Evolutionary conservation across 768 basidiomycete genomes (phyloP).

Genomic region (Lactarius evosmus): DNA sequence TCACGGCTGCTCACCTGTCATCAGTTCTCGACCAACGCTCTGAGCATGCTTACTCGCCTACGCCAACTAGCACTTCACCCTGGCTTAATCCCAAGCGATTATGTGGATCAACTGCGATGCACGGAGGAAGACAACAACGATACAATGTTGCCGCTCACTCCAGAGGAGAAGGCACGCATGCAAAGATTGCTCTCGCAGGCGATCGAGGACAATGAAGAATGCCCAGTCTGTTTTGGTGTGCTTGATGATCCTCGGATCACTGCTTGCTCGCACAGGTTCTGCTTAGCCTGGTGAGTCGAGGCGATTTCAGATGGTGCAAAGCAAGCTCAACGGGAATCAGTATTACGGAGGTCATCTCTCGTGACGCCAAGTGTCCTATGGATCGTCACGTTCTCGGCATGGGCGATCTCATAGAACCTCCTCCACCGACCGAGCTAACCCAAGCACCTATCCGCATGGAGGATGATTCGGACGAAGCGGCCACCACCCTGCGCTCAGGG

Average conservation of each 20-base stretch:
- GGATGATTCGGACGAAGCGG: constrained; percentile 39
- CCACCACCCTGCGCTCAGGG: constrained; percentile 41
- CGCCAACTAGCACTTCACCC: constrained; percentile 82
- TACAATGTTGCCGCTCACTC: constrained; percentile 43
- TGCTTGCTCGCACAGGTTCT: constrained; percentile 68
- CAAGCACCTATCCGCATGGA: constrained; percentile 47
- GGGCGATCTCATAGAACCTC: constrained; percentile 58
- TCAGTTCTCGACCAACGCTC: constrained; percentile 64
- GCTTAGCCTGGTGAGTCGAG: constrained; percentile 56
- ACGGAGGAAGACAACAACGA: constrained; percentile 37
- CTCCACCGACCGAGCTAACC: constrained; percentile 64
- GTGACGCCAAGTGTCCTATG: constrained; percentile 82
- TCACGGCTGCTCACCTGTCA: not conserved
- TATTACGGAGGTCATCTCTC: constrained; percentile 64
- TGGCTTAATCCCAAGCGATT: constrained; percentile 65
- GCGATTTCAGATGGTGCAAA: not conserved
- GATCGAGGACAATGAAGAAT: constrained; percentile 81
- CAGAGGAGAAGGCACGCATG: constrained; percentile 52
- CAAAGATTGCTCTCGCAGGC: constrained; percentile 58
- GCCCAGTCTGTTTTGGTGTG: constrained; percentile 67
- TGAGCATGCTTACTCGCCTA: constrained; percentile 83
- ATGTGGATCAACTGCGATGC: constrained; percentile 57
- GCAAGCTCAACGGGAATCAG: constrained; percentile 36
- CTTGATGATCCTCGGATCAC: constrained; percentile 69
- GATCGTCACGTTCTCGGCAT: constrained; percentile 63